Evolutionary conservation across 1,284 basidiomycete species (phyloP).

Genomic region (Sanghuangporus weigelae): DNA sequence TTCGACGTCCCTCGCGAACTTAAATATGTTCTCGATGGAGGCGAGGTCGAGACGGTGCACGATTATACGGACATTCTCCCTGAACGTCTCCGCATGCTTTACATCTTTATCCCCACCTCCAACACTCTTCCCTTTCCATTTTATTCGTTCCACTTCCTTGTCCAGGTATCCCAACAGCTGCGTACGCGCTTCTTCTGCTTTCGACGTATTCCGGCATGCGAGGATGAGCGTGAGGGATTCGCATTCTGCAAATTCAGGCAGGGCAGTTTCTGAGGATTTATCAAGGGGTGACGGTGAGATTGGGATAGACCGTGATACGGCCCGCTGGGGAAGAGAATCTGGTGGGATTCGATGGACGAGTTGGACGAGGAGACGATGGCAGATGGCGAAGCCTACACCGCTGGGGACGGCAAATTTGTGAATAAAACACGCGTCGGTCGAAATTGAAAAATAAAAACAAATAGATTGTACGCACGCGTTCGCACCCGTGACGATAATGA

Average conservation of each 20-base stretch:
- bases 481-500: slow-evolving; percentile 63
- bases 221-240: slow-evolving; percentile 72
- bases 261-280: not conserved
- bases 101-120: slow-evolving; percentile 19
- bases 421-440: not conserved
- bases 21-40: slow-evolving; percentile 54
- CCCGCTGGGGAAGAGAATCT: slow-evolving; percentile 44
- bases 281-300: not conserved
- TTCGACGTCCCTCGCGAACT: slow-evolving; percentile 54
- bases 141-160: slow-evolving; percentile 36
- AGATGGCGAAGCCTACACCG: slow-evolving; percentile 79
- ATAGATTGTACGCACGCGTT: slow-evolving; percentile 45
- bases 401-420: slow-evolving; percentile 35
- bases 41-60: slow-evolving; percentile 66
- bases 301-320: slow-evolving; percentile 13
- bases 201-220: slow-evolving; percentile 68
- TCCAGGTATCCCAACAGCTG: slow-evolving; percentile 55
- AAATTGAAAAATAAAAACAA: not conserved
- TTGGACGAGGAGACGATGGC: slow-evolving; percentile 73
- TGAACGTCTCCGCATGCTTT: slow-evolving; percentile 45
- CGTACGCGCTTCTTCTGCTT: slow-evolving; percentile 57
- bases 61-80: slow-evolving; percentile 55
- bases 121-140: slow-evolving; percentile 22
- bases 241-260: slow-evolving; percentile 25
- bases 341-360: slow-evolving; percentile 47